Evolutionary conservation across 2,329 filamentous ascomycete genomes (phyloP).

Genomic region (Sporothrix sp.): DNA sequence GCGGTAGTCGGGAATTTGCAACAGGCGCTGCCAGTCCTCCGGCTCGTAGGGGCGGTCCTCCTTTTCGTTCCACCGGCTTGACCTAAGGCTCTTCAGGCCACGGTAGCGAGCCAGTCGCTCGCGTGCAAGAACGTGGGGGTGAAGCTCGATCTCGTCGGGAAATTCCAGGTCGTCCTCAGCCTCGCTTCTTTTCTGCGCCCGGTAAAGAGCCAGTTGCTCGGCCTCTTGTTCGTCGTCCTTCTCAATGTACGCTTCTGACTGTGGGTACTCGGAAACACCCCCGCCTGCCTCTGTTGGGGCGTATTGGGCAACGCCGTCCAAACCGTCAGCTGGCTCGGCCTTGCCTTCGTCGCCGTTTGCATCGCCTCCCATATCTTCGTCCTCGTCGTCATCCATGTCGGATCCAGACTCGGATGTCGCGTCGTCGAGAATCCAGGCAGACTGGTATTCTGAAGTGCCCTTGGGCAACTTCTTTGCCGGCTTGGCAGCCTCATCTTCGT

Average conservation of each 20-base stretch:
- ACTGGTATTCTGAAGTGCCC: slow-evolving; percentile 88
- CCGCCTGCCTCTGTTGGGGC: slow-evolving; percentile 57
- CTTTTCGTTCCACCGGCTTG: slow-evolving; percentile 78
- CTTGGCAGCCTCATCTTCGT: slow-evolving; percentile 53
- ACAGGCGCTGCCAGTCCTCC: slow-evolving; percentile 75
- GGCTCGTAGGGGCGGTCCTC: slow-evolving; percentile 84
- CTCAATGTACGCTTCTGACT: slow-evolving; percentile 83
- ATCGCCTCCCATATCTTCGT: slow-evolving; percentile 33
- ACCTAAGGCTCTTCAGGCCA: slow-evolving; percentile 82
- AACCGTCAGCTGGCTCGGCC: slow-evolving; percentile 63
- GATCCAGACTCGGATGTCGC: slow-evolving; percentile 76
- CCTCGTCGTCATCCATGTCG: slow-evolving; percentile 55
- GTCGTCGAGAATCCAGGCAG: slow-evolving; percentile 77
- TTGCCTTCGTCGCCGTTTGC: slow-evolving; percentile 40
- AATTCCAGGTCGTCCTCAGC: slow-evolving; percentile 92
- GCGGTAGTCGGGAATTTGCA: slow-evolving; percentile 85
- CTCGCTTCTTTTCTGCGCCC: slow-evolving; percentile 66
- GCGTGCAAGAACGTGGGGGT: slow-evolving; percentile 73
- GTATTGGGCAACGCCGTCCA: slow-evolving; percentile 57
- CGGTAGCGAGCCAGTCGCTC: slow-evolving; percentile 81
- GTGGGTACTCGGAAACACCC: slow-evolving; percentile 79
- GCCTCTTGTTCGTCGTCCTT: slow-evolving; percentile 74
- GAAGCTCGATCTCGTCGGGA: slow-evolving; percentile 92
- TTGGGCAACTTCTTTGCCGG: slow-evolving; percentile 69
- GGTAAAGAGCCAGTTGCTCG: slow-evolving; percentile 70